Base-by-base conservation (phyloP, 306 rosid genomes). In the Prinsepia uniflora region DNA sequence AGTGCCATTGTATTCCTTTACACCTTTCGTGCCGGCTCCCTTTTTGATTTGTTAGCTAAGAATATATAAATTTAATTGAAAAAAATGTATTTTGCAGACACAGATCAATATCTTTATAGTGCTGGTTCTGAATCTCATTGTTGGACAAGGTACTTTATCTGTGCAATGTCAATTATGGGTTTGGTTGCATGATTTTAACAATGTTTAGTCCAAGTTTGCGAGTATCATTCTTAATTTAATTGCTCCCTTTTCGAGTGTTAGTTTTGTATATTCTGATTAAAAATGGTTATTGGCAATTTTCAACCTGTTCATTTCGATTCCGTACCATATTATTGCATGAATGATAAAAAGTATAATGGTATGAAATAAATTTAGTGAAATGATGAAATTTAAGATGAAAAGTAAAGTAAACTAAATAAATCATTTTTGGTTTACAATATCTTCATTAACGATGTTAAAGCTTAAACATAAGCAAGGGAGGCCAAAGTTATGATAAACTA, bases 81-180 rank as follows among this genome's bases (percentile, higher is more conserved):
- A 76, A 76, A 83, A 75, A 43, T 72, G 50, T 80, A 71, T 72
- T 67, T 80, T 62, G 56, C 78, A 62, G 71, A 75, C 63, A 72
- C 68, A 52, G 76, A 70, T 77, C 71, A 53, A 80, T 30, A 68
- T 71, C 67, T 77, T 81, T 54, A 69, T 74, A 54, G 65, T 76
- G 14, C 76, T 72, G 74, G 45, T 59, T 50, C 59, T 78, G 11
- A 12, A 36, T 50, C 79, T 80, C 79, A 73, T 74, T 81, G 77
- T 73, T 68, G 72, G 72, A 68, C 39, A 64, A 7, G 42, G 53
- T 73, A 63, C 83, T 43, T 45, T 71, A 68, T 50, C 50, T 55
- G 39, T 30, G 50, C 19, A 67, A 36, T 67, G 40, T 49, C 46
- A 53, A 49, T 49, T 48, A 34, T 67, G 54, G 24, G 8, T 70